These are phyloP conservation scores for Myxozyma mucilagina DNA, from an alignment of 805 yeast genomes.

Conservation along the genomic window DNA sequence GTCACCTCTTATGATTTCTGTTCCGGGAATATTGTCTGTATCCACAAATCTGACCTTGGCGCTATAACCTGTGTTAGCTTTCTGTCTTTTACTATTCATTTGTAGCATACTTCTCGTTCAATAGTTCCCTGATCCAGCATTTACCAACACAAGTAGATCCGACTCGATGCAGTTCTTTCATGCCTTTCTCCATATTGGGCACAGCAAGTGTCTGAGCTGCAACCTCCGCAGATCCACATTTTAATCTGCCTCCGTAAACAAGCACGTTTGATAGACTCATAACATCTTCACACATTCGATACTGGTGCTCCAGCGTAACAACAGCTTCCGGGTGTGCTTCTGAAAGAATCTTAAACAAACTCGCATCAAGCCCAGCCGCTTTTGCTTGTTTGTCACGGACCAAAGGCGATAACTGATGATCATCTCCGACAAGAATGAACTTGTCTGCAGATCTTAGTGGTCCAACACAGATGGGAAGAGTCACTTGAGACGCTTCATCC, in stretches of 20 bases:
- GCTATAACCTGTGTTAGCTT: slow-evolving; percentile 14
- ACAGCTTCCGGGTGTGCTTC: slow-evolving; percentile 72
- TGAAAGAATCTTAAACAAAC: slow-evolving; percentile 74
- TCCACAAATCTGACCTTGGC: slow-evolving; percentile 70
- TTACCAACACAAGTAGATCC: not conserved
- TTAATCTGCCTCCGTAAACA: slow-evolving; percentile 71
- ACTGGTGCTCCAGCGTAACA: slow-evolving; percentile 77
- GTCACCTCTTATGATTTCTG: slow-evolving; percentile 59
- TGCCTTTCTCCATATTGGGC: slow-evolving; percentile 42
- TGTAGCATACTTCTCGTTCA: slow-evolving; percentile 49
- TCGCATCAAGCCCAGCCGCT: slow-evolving; percentile 63
- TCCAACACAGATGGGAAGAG: slow-evolving; percentile 87
- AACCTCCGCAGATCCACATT: slow-evolving; percentile 69
- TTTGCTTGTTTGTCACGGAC: slow-evolving; percentile 69
- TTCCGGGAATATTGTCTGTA: slow-evolving; percentile 67
- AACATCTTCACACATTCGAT: slow-evolving; percentile 89
- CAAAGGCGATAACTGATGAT: slow-evolving; percentile 87
- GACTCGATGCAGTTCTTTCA: not conserved
- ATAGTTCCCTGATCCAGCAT: slow-evolving; percentile 59
- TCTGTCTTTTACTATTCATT: not conserved
- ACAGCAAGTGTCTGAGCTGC: slow-evolving; percentile 58
- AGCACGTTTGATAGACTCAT: slow-evolving; percentile 79
- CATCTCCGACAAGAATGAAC: slow-evolving; percentile 95
- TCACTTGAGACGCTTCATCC: slow-evolving; percentile 95
- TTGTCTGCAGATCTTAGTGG: slow-evolving; percentile 76